A percentile compares a stretch with the other conserved stretches of the same genome.
phyloP scores from a whole-genome alignment of 2,329 filamentous ascomycete species.

The Sphaceloma murrayae region DNA sequence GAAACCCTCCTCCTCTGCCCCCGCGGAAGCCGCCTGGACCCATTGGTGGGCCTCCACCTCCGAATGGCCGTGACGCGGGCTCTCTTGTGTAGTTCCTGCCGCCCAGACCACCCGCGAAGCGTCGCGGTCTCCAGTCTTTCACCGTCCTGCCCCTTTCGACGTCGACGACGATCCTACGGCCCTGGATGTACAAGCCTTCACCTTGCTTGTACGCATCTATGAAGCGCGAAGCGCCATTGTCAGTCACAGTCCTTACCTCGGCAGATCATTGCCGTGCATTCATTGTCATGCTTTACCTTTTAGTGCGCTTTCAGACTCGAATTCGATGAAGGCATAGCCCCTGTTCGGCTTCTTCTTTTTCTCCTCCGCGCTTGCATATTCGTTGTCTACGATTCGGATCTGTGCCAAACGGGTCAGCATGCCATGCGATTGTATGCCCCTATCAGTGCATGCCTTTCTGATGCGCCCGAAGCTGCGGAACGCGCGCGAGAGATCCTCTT shows the following conservation, averaged over 20 bases:
- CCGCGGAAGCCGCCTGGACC: constrained; percentile 48
- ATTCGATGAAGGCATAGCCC: constrained; percentile 95
- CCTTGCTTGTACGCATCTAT: constrained; percentile 82
- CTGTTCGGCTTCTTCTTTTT: constrained; percentile 63
- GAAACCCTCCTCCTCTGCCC: constrained; percentile 41
- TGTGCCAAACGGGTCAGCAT: constrained; percentile 31
- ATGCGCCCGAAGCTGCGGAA: constrained; percentile 45
- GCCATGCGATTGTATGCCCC: too few relatives aligned
- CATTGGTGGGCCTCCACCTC: constrained; percentile 44
- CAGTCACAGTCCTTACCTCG: constrained; percentile 54
- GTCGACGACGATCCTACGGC: constrained; percentile 84
- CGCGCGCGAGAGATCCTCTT: constrained; percentile 83
- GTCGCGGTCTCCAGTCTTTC: constrained; percentile 82
- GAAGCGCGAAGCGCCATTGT: constrained; percentile 30
- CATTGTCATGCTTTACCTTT: constrained; percentile 68
- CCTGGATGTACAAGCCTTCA: constrained; percentile 87
- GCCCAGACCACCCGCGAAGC: constrained; percentile 84
- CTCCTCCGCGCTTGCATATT: constrained; percentile 22
- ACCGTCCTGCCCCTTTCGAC: constrained; percentile 94
- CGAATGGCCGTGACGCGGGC: constrained; percentile 54
- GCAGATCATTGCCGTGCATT: constrained; percentile 18
- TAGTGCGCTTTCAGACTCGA: constrained; percentile 96
- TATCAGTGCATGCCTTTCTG: constrained; percentile 3
- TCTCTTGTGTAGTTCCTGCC: constrained; percentile 88
- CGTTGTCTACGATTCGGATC: constrained; percentile 80